Evolutionary conservation across 2,329 filamentous ascomycete genomes (phyloP).

Genomic region (Talaromyces albobiverticillius): DNA sequence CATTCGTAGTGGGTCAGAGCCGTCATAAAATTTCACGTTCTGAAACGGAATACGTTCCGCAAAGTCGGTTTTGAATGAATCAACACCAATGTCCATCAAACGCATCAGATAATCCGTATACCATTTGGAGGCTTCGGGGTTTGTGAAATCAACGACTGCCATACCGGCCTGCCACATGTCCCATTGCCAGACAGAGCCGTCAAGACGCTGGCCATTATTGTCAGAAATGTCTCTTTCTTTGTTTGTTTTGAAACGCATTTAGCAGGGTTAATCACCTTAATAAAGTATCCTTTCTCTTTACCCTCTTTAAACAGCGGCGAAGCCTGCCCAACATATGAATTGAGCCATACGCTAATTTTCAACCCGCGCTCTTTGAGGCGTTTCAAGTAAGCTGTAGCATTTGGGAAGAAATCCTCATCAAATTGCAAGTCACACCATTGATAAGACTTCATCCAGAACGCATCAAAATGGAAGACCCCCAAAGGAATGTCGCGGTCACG

Average conservation of each 20-base stretch:
- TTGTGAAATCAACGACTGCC: conserved; percentile 72
- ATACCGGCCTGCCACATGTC: conserved; percentile 76
- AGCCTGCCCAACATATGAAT: conserved; percentile 70
- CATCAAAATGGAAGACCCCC: conserved; percentile 73
- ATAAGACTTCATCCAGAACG: conserved; percentile 74
- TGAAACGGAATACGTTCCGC: conserved; percentile 67
- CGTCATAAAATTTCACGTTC: conserved; percentile 64
- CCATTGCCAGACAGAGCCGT: conserved; percentile 72
- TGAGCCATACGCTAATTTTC: conserved; percentile 74
- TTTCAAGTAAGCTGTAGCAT: conserved; percentile 62
- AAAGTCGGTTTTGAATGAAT: conserved; percentile 74
- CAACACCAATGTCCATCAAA: conserved; percentile 67
- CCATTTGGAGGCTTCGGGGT: conserved; percentile 65
- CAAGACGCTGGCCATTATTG: conserved; percentile 47
- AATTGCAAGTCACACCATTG: conserved; percentile 75
- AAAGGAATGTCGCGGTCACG: conserved; percentile 62
- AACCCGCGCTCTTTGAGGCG: conserved; percentile 63
- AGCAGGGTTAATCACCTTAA: conserved; percentile 46
- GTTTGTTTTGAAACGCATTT: not conserved
- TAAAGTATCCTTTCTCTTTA: conserved; percentile 63
- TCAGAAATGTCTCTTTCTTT: not conserved
- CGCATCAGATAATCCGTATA: conserved; percentile 60
- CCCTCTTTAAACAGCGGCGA: conserved; percentile 63
- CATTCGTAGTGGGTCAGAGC: conserved; percentile 63
- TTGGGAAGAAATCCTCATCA: conserved; percentile 65